Evolutionary conservation across 2,329 filamentous ascomycete species (phyloP).

Genomic region (Paecilomyces dactylethromorphus): DNA sequence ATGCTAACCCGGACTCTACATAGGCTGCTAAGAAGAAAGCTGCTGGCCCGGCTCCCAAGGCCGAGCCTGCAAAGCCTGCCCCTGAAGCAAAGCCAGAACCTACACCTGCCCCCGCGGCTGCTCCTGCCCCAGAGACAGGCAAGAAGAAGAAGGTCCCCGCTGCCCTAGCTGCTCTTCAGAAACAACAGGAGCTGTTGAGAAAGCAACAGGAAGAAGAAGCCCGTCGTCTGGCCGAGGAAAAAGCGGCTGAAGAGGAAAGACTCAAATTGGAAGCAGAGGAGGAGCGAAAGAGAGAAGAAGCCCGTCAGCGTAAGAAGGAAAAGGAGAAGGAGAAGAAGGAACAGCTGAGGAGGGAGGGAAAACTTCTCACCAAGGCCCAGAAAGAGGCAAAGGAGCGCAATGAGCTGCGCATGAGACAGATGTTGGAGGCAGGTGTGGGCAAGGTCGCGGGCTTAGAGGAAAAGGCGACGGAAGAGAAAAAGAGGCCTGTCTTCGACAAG

Average conservation of each 20-base stretch:
- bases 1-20: conserved; percentile 6
- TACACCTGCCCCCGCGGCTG: conserved; percentile 31
- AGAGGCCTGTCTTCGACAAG: conserved; percentile 67
- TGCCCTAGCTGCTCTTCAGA: conserved; percentile 44
- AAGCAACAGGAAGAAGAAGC: conserved; percentile 42
- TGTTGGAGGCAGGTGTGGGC: conserved; percentile 40
- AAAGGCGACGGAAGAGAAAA: conserved; percentile 55
- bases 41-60: conserved; percentile 44
- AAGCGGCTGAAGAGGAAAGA: conserved; percentile 33
- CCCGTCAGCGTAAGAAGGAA: conserved; percentile 41
- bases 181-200: conserved; percentile 41
- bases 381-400: conserved; percentile 41
- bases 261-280: conserved; percentile 35
- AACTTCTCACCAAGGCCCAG: conserved; percentile 44
- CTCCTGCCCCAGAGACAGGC: conserved; percentile 35
- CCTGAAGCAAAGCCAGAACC: conserved; percentile 43
- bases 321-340: conserved; percentile 47
- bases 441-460: conserved; percentile 40
- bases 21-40: conserved; percentile 82
- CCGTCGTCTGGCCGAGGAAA: conserved; percentile 32
- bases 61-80: conserved; percentile 50
- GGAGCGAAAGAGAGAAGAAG: conserved; percentile 41
- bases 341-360: conserved; percentile 43
- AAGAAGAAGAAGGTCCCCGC: conserved; percentile 86
- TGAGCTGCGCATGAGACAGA: conserved; percentile 43